phyloP scores from a whole-genome alignment of 306 rosid genomes.

The Lathyrus aphaca region DNA sequence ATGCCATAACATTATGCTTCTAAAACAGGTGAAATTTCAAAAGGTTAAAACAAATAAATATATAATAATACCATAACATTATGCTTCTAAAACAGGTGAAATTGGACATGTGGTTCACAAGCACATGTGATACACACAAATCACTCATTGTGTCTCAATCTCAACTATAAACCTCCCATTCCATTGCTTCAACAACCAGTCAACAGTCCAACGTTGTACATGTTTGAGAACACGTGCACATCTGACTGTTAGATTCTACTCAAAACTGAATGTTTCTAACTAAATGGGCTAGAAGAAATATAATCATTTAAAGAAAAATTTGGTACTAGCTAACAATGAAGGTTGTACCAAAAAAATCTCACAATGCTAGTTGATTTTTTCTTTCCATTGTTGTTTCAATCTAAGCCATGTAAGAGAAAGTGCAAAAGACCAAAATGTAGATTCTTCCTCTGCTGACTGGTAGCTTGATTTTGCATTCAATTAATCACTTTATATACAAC shows the following conservation, averaged over 20 bases:
- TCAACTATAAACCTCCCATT: neutral
- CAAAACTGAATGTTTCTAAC: neutral
- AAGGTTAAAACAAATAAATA: neutral
- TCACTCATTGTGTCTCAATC: neutral
- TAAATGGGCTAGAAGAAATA: neutral
- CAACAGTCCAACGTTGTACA: neutral
- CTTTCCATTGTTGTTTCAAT: neutral
- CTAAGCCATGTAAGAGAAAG: neutral
- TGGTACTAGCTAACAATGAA: neutral
- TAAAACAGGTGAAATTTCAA: neutral
- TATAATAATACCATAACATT: neutral
- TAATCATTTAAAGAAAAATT: neutral
- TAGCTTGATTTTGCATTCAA: constrained; percentile 41
- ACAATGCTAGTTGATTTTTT: neutral
- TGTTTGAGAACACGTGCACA: neutral
- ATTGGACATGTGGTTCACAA: neutral
- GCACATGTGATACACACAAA: neutral
- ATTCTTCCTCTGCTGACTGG: constrained; percentile 52
- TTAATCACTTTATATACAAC: constrained; percentile 43
- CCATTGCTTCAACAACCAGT: neutral
- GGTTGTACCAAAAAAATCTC: neutral
- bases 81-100: neutral
- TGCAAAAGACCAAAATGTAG: neutral
- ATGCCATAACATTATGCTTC: neutral
- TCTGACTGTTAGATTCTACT: neutral